phyloP scores from a whole-genome alignment of 768 basidiomycete genomes.

The Suillus bovinus region DNA sequence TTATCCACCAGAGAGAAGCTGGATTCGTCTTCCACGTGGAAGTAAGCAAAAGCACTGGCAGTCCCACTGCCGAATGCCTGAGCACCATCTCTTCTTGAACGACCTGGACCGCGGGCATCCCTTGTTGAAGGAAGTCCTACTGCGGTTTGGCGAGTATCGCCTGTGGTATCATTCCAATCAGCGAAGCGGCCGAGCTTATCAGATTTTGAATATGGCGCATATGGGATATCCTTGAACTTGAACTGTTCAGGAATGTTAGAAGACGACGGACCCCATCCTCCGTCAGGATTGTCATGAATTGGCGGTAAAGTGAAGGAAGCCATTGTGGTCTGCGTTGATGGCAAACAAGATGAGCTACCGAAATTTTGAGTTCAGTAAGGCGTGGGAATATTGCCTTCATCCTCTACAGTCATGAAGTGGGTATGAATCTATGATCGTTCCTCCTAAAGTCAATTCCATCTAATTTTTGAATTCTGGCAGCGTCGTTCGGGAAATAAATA shows the following conservation, averaged over 20 bases:
- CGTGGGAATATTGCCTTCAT: conserved; percentile 12
- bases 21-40: conserved; percentile 97
- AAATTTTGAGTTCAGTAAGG: conserved; percentile 18
- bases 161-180: conserved; percentile 88
- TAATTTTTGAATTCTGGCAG: conserved; percentile 40
- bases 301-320: conserved; percentile 83
- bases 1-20: conserved; percentile 96
- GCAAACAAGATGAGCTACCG: conserved; percentile 13
- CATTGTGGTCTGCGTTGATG: conserved; percentile 41
- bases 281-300: conserved; percentile 90
- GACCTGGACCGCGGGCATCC: conserved; percentile 50
- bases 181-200: conserved; percentile 98
- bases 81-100: conserved; percentile 71
- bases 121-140: conserved; percentile 49
- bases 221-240: conserved; percentile 98
- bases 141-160: conserved; percentile 60
- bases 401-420: conserved; percentile 64
- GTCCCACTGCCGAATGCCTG: conserved; percentile 90
- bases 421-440: conserved; percentile 27
- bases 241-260: conserved; percentile 86
- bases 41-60: conserved; percentile 92
- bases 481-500: conserved; percentile 90
- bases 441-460: conserved; percentile 1
- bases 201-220: conserved; percentile 97
- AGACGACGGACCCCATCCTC: conserved; percentile 88